Base-by-base conservation (phyloP, 2,329 filamentous ascomycete genomes). In the Shiraia bambusicola region DNA sequence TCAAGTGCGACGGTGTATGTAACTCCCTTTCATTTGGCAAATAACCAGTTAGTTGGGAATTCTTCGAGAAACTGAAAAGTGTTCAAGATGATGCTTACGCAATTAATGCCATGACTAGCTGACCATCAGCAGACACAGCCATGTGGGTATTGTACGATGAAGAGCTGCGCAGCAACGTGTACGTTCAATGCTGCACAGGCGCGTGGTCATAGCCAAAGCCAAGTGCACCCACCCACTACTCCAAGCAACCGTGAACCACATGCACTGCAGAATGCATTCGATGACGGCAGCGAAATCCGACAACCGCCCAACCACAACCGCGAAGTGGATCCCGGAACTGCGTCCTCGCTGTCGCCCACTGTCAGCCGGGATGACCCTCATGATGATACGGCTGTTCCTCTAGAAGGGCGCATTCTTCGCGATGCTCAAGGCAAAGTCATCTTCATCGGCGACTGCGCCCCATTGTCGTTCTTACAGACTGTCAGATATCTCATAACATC, bases 401-500 rank as follows among this genome's bases (percentile, higher is more conserved):
- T 71, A 10, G 67, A 72, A 49, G 71, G 71, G 8, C 64, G 75
- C 8, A 69, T 78, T 17, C 65, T 78, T 8, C 73, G 73, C 16
- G 76, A 78, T 49, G 74, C 74, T 0, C 73, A 77, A 46, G 76
- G 76, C 5, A 78, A 77, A 40, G 72, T 76, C 35, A 77, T 79
- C 54, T 79, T 77, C 49, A 74, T 79, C 19, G 76, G 76, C 11
- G 76, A 79, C 44, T 78, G 74, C 27, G 76, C 75, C 25, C 76
- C 75, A 34, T 59, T 78, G 33, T 77, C 76, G 0, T 78, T 78
- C 38, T 51, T 78, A 26, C 76, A 78, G 51, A 77, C 73, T 39
- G 74, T 78, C 11, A 72, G 75, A 25, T 71, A 76, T 31, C 66
- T 79, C 5, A 71, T 77, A 6, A 71, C 72, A 3, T 68, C 69